These are phyloP conservation scores for Pugionium cornutum DNA, from an alignment of 345 rosid species.

Conservation along the genomic window DNA sequence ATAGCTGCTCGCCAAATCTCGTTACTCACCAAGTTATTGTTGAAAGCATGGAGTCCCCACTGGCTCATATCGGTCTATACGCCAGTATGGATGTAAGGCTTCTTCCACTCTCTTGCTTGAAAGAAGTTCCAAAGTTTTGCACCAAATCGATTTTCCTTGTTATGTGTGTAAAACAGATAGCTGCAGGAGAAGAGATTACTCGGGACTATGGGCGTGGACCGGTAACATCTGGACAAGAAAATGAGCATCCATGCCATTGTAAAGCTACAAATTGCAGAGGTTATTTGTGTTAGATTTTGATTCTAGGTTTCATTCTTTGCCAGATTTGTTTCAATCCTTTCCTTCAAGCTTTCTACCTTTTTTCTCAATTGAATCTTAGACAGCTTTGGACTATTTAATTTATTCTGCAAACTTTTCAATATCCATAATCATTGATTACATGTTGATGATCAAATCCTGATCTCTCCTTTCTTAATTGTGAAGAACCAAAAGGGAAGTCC, in stretches of 20 bases:
- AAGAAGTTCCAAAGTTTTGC: constrained; percentile 1
- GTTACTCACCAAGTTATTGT: constrained; percentile 77
- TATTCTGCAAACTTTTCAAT: constrained; percentile 9
- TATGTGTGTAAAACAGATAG: constrained; percentile 62
- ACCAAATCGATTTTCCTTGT: neutral
- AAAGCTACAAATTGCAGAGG: constrained; percentile 69
- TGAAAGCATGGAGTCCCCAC: constrained; percentile 81
- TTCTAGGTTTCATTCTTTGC: constrained; percentile 30
- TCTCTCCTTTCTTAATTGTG: constrained; percentile 45
- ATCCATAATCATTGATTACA: neutral
- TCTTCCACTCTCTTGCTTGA: constrained; percentile 21
- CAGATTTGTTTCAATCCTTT: constrained; percentile 22
- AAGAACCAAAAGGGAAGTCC: constrained; percentile 68
- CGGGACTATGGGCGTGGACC: constrained; percentile 55
- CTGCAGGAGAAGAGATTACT: constrained; percentile 88
- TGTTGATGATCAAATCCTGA: constrained; percentile 42
- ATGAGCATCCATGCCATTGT: constrained; percentile 62
- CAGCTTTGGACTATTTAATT: constrained; percentile 13
- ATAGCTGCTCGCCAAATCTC: constrained; percentile 91
- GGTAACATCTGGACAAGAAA: constrained; percentile 55
- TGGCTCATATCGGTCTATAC: constrained; percentile 83
- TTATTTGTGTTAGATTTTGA: constrained; percentile 48
- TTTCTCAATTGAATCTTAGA: constrained; percentile 4
- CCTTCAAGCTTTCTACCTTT: neutral
- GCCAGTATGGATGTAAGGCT: constrained; percentile 87